phyloP scores from a whole-genome alignment of 192 early-diverging fungal species.

The Coemansia guatemalensis region DNA sequence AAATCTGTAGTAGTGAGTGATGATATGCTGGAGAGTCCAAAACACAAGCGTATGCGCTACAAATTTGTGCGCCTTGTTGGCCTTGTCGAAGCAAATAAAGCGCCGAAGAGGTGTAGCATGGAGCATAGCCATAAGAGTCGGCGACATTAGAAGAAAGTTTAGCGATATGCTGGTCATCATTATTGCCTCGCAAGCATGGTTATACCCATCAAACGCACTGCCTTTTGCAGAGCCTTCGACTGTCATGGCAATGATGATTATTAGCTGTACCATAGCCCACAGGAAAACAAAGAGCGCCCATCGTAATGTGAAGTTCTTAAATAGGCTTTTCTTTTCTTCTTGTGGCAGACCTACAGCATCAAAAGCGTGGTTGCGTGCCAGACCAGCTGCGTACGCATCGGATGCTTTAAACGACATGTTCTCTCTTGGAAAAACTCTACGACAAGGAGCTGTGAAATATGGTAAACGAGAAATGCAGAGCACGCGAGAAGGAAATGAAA shows the following conservation, averaged over 20 bases:
- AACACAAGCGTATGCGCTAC: slow-evolving; percentile 68
- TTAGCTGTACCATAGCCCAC: slow-evolving; percentile 59
- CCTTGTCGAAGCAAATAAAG: slow-evolving; percentile 74
- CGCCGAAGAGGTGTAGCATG: slow-evolving; percentile 65
- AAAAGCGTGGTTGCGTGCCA: slow-evolving; percentile 40
- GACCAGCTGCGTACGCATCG: slow-evolving; percentile 11
- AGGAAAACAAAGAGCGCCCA: slow-evolving; percentile 45
- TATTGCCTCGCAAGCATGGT: slow-evolving; percentile 22
- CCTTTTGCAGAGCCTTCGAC: slow-evolving; percentile 49
- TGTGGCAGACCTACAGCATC: slow-evolving; percentile 6
- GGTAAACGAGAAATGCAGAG: background rate
- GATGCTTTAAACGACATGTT: slow-evolving; percentile 2
- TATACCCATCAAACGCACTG: slow-evolving; percentile 37
- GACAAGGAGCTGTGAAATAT: background rate
- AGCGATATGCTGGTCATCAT: slow-evolving; percentile 54
- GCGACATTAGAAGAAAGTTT: slow-evolving; percentile 70
- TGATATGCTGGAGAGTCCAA: slow-evolving; percentile 63
- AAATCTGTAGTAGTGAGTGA: slow-evolving; percentile 74
- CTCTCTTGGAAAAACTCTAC: background rate
- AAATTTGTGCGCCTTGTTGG: slow-evolving; percentile 74
- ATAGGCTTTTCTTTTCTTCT: background rate
- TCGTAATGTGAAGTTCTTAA: slow-evolving; percentile 27
- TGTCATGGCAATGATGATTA: slow-evolving; percentile 50
- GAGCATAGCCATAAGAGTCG: slow-evolving; percentile 68
- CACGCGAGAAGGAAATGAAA: background rate